Conservation (phyloP, 768 basidiomycete genomes). For the Mycena albidolilacea region DNA sequence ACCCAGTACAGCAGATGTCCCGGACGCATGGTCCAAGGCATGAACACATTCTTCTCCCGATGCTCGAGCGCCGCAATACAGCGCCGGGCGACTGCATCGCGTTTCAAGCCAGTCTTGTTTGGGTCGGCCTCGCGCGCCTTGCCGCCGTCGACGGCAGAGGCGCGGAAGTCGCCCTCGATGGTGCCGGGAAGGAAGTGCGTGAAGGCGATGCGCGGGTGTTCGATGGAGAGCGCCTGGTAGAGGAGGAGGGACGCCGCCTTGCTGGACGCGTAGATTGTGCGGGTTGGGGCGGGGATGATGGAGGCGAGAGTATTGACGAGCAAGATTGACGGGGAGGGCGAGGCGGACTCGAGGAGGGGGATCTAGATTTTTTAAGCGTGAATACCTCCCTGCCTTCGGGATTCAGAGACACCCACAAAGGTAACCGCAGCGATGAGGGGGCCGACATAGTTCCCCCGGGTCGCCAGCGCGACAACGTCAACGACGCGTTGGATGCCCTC, state of each 20-base stretch:
- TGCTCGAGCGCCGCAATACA: slow-evolving; percentile 75
- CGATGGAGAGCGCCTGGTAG: slow-evolving; percentile 85
- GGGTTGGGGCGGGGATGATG: slow-evolving; percentile 87
- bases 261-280: slow-evolving; percentile 86
- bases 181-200: slow-evolving; percentile 76
- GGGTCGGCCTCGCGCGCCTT: slow-evolving; percentile 66
- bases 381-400: not conserved
- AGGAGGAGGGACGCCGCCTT: slow-evolving; percentile 86
- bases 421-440: slow-evolving; percentile 79
- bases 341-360: slow-evolving; percentile 78
- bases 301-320: slow-evolving; percentile 87
- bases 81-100: slow-evolving; percentile 70
- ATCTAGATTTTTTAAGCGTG: slow-evolving; percentile 63
- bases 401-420: slow-evolving; percentile 65
- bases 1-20: slow-evolving; percentile 78
- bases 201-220: slow-evolving; percentile 80
- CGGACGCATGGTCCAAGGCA: slow-evolving; percentile 63
- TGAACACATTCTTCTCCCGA: slow-evolving; percentile 70
- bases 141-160: slow-evolving; percentile 78
- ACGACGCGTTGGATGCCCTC: slow-evolving; percentile 74
- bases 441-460: slow-evolving; percentile 77
- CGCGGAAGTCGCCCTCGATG: slow-evolving; percentile 84
- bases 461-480: slow-evolving; percentile 69
- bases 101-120: slow-evolving; percentile 70
- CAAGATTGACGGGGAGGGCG: slow-evolving; percentile 78